Evolutionary conservation across 768 basidiomycete genomes (phyloP).

Genomic region (Termitomyces sp.): DNA sequence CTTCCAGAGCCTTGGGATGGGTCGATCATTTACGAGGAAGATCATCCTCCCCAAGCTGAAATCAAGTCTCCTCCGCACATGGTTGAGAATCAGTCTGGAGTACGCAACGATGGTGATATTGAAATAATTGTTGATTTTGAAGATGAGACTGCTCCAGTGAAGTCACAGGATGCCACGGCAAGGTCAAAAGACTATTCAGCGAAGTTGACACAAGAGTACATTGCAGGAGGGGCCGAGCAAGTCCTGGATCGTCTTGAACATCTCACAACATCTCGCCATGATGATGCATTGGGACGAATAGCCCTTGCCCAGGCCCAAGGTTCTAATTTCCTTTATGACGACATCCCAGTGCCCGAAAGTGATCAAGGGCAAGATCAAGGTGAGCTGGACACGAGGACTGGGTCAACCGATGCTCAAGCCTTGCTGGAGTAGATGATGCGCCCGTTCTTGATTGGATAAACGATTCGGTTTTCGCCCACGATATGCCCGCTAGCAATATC

Average conservation of each 20-base stretch:
- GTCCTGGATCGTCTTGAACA: not conserved
- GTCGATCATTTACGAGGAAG: slow-evolving; percentile 34
- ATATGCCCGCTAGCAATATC: not conserved
- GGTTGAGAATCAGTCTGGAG: slow-evolving; percentile 22
- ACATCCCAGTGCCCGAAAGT: not conserved
- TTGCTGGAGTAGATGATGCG: not conserved
- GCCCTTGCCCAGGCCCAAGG: not conserved
- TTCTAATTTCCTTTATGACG: slow-evolving; percentile 13
- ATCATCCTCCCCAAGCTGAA: slow-evolving; percentile 42
- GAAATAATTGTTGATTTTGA: not conserved
- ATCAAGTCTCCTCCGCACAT: slow-evolving; percentile 11
- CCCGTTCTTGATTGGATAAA: not conserved
- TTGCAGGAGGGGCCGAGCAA: not conserved
- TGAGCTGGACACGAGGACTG: not conserved
- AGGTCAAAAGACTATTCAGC: not conserved
- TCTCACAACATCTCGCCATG: not conserved
- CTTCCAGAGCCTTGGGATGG: slow-evolving; percentile 36
- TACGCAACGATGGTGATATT: not conserved
- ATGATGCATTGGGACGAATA: not conserved
- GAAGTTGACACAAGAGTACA: not conserved
- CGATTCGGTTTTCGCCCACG: not conserved
- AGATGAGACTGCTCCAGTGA: not conserved
- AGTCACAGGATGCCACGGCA: not conserved
- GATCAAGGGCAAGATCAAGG: not conserved
- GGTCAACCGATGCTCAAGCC: not conserved